phyloP scores from a whole-genome alignment of 2,329 filamentous ascomycete species.

The Botrytis sinoallii region DNA sequence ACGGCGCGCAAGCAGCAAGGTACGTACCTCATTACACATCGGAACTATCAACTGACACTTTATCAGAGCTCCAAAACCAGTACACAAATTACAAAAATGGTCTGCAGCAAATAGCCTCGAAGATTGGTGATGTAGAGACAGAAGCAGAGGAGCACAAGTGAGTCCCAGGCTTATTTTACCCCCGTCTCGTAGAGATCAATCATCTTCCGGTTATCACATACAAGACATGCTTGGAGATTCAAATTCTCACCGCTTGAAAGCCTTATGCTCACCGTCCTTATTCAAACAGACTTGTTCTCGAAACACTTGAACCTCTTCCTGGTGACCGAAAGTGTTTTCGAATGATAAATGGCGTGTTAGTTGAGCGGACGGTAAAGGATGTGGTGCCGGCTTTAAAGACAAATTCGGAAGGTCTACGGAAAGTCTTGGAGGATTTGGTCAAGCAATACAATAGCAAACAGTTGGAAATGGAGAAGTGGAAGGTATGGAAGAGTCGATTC shows the following conservation, averaged over 20 bases:
- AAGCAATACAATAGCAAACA: slow-evolving; percentile 97
- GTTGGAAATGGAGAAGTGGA: slow-evolving; percentile 95
- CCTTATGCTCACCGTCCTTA: slow-evolving; percentile 41
- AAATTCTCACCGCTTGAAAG: slow-evolving; percentile 29
- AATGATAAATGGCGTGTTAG: slow-evolving; percentile 95
- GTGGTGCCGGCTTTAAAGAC: slow-evolving; percentile 88
- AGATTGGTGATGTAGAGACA: slow-evolving; percentile 96
- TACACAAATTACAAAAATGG: slow-evolving; percentile 75
- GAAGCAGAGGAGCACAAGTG: slow-evolving; percentile 98
- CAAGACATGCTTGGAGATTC: not conserved
- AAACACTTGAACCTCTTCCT: slow-evolving; percentile 80
- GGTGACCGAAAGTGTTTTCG: slow-evolving; percentile 94
- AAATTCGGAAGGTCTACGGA: slow-evolving; percentile 89
- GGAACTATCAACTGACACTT: slow-evolving; percentile 13
- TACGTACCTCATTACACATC: slow-evolving; percentile 18
- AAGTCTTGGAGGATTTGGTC: slow-evolving; percentile 88
- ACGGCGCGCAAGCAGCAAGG: slow-evolving; percentile 40
- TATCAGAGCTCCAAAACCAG: slow-evolving; percentile 71
- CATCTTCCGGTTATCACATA: not conserved
- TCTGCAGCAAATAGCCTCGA: slow-evolving; percentile 88
- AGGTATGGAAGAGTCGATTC: slow-evolving; percentile 58
- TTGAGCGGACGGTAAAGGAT: slow-evolving; percentile 90
- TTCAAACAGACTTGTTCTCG: slow-evolving; percentile 75
- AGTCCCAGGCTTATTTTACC: slow-evolving; percentile 37
- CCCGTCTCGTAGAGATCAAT: not conserved